phyloP scores from a whole-genome alignment of 768 basidiomycete genomes.

The Tulasnella sp. region DNA sequence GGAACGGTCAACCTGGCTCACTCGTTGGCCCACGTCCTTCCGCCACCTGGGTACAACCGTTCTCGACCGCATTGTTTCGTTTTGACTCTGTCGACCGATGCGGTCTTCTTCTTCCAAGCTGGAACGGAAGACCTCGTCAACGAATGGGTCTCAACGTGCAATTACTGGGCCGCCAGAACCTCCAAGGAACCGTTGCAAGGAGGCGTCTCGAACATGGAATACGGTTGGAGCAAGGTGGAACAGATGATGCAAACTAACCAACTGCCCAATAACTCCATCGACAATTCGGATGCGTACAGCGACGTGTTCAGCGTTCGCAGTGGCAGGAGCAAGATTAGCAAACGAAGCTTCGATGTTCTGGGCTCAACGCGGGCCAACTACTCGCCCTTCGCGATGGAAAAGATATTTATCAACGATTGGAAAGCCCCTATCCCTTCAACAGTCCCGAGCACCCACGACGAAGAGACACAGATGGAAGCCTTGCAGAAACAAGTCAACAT shows the following conservation, averaged over 20 bases:
- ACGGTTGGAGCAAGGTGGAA: slow-evolving; percentile 85
- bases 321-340: slow-evolving; percentile 60
- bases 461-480: slow-evolving; percentile 87
- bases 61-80: slow-evolving; percentile 94
- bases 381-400: slow-evolving; percentile 61
- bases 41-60: slow-evolving; percentile 83
- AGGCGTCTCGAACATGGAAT: slow-evolving; percentile 98
- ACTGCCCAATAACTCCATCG: slow-evolving; percentile 25
- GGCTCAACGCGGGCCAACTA: slow-evolving; percentile 51
- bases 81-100: slow-evolving; percentile 74
- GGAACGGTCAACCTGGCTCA: slow-evolving; percentile 81
- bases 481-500: slow-evolving; percentile 66
- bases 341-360: slow-evolving; percentile 55
- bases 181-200: slow-evolving; percentile 93
- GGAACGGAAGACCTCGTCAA: slow-evolving; percentile 98
- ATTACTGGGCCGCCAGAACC: slow-evolving; percentile 96
- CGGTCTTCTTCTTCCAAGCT: slow-evolving; percentile 96
- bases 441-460: slow-evolving; percentile 75
- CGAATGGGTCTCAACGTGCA: slow-evolving; percentile 98
- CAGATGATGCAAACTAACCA: slow-evolving; percentile 29
- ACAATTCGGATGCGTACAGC: slow-evolving; percentile 31
- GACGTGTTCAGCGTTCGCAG: slow-evolving; percentile 68
- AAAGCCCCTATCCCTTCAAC: slow-evolving; percentile 78
- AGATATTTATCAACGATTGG: slow-evolving; percentile 83
- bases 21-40: slow-evolving; percentile 74